Evolutionary conservation across 2,329 filamentous ascomycete genomes (phyloP), one percentile per base, ranked within the genome.

Genomic region (Fusarium domesticum): DNA sequence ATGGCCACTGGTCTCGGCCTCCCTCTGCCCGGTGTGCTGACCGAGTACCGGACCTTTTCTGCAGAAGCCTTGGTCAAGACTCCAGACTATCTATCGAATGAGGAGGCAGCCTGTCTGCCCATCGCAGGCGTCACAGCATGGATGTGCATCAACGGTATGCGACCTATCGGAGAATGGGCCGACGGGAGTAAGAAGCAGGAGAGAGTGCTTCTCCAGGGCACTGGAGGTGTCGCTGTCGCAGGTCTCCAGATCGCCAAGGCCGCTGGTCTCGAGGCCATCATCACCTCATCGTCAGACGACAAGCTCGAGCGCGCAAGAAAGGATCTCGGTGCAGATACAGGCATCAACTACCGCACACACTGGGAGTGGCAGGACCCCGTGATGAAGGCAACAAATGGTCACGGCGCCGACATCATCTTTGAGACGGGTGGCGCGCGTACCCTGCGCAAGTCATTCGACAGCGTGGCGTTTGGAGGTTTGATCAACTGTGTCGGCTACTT

Each of bases 61-160:
- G 74, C 71, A 6, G 65, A 69, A n/a, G 74, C 74, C 1, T 64
- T 86, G 20, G 76, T 85, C 11, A 71, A 64, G 32, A 71, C 74
- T 0, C 83, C 82, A 0, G 70, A 68, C 1, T 79, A 84, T 58
- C 57, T 85, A 39, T 71, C 67, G 4, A 73, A 80, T 47, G 77
- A 80, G 48, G 79, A 85, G 62, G 83, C 80, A 1, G 70, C 71
- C 16, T 80, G 77, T 34, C 60, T 85, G 6, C 80, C 82, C 6
- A 78, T 84, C 48, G 80, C 81, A 0, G 73, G 72, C 1, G 71
- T 84, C 20, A 85, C 83, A 2, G 81, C 82, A 0, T 84, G 79
- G 80, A 84, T 81, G 77, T 70, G 77, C 7, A 69, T 86, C 54
- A 84, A 84, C 62, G 75, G 77, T 35, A 76, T 81, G 67, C 68